phyloP scores from a whole-genome alignment of 2,329 filamentous ascomycete genomes.

The Stenocarpella maydis region DNA sequence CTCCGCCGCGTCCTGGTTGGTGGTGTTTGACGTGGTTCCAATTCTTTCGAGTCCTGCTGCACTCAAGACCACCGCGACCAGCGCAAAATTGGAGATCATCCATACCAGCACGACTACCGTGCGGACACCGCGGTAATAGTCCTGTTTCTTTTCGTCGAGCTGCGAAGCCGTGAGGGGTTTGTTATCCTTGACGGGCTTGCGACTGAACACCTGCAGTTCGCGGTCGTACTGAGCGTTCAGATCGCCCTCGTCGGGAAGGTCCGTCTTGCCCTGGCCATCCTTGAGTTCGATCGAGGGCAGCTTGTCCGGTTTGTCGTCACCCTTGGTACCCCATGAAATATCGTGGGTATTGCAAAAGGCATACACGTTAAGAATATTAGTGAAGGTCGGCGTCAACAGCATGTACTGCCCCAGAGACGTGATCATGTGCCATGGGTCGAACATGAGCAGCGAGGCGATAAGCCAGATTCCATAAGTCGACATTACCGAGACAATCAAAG shows the following conservation, averaged over 20 bases:
- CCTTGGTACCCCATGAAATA: constrained; percentile 97
- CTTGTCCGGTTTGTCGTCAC: constrained; percentile 94
- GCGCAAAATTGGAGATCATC: constrained; percentile 95
- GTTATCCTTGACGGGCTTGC: constrained; percentile 78
- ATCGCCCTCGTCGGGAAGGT: constrained; percentile 93
- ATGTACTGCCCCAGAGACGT: constrained; percentile 96
- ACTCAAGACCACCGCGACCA: constrained; percentile 86
- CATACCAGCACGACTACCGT: constrained; percentile 91
- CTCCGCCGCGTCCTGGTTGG: constrained; percentile 47
- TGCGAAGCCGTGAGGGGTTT: constrained; percentile 63
- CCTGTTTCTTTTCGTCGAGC: constrained; percentile 85
- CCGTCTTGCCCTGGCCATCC: constrained; percentile 89
- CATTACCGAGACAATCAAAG: constrained; percentile 88
- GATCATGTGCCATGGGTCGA: constrained; percentile 99
- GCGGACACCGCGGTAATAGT: constrained; percentile 97
- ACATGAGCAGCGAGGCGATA: constrained; percentile 88
- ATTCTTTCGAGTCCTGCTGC: constrained; percentile 82
- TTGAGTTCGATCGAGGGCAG: constrained; percentile 89
- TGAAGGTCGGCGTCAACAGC: constrained; percentile 92
- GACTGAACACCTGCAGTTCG: constrained; percentile 77
- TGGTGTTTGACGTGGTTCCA: constrained; percentile 22
- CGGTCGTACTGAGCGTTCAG: constrained; percentile 94
- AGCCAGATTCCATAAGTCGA: constrained; percentile 96
- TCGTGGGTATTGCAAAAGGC: constrained; percentile 99
- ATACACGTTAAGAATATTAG: constrained; percentile 98